Evolutionary conservation across 2,329 filamentous ascomycete genomes (phyloP).

Genomic region (Trichophyton schoenleinii): DNA sequence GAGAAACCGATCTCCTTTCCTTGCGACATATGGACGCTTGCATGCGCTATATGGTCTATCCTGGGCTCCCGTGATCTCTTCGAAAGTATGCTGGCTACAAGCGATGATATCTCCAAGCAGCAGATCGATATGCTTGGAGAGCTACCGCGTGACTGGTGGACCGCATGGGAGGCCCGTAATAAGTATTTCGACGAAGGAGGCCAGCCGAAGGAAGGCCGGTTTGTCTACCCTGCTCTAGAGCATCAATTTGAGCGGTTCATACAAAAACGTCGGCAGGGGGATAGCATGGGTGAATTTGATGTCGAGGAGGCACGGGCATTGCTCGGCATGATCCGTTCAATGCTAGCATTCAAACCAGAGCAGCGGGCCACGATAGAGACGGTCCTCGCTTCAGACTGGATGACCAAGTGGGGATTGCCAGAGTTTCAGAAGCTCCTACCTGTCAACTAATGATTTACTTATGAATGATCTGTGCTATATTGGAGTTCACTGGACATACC

Average conservation of each 20-base stretch:
- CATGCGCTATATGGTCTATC: slow-evolving; percentile 22
- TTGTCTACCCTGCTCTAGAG: background rate
- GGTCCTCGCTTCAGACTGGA: background rate
- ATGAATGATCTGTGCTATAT: too few relatives aligned
- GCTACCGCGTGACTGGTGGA: background rate
- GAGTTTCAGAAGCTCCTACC: background rate
- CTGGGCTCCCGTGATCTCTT: slow-evolving; percentile 17
- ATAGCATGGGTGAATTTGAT: background rate
- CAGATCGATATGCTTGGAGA: slow-evolving; percentile 1
- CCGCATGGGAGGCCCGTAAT: background rate
- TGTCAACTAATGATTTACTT: too few relatives aligned
- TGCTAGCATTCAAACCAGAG: background rate
- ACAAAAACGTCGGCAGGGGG: background rate
- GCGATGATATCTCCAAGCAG: slow-evolving; percentile 1
- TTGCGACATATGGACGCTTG: slow-evolving; percentile 21
- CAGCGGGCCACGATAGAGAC: background rate
- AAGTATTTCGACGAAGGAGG: background rate
- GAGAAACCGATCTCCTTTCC: slow-evolving; percentile 6
- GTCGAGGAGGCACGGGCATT: background rate
- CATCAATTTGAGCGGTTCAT: background rate
- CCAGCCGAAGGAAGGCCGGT: background rate
- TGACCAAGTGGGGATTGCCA: background rate
- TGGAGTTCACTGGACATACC: too few relatives aligned
- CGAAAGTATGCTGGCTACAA: slow-evolving; percentile 1
- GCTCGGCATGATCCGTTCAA: background rate